Percentiles rank a stretch among this genome's conserved stretches.
Evolutionary conservation across 2,329 filamentous ascomycete species (phyloP).

Genomic region (Hymenoscyphus linearis): DNA sequence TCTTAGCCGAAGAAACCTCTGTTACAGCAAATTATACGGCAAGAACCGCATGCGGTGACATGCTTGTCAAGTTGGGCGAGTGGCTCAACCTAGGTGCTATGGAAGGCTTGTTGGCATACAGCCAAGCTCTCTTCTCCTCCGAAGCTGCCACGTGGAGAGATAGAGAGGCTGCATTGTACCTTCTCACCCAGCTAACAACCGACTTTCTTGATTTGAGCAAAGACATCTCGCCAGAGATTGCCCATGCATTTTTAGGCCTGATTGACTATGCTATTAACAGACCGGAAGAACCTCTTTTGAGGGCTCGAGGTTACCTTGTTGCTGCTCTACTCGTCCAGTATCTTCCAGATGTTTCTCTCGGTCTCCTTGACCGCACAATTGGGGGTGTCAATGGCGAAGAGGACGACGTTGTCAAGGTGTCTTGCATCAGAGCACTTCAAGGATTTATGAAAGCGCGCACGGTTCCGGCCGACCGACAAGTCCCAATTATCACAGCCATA

Average conservation of each 20-base stretch:
- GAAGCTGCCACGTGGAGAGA: slow-evolving; percentile 49
- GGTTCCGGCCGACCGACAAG: slow-evolving; percentile 52
- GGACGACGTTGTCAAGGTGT: slow-evolving; percentile 85
- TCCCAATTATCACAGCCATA: slow-evolving; percentile 53
- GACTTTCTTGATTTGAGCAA: slow-evolving; percentile 78
- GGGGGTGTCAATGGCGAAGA: slow-evolving; percentile 69
- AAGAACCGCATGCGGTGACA: slow-evolving; percentile 83
- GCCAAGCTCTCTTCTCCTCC: slow-evolving; percentile 64
- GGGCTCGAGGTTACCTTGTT: slow-evolving; percentile 81
- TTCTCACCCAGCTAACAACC: slow-evolving; percentile 77
- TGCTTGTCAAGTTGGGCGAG: slow-evolving; percentile 88
- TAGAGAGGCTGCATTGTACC: slow-evolving; percentile 77
- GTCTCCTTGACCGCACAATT: slow-evolving; percentile 67
- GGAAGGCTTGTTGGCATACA: slow-evolving; percentile 73
- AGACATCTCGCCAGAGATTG: slow-evolving; percentile 61
- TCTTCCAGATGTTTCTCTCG: slow-evolving; percentile 52
- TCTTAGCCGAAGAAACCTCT: slow-evolving; percentile 89
- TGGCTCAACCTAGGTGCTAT: slow-evolving; percentile 75
- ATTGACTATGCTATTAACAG: slow-evolving; percentile 71
- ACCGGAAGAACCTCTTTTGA: slow-evolving; percentile 67
- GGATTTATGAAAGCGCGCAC: slow-evolving; percentile 49
- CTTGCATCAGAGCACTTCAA: slow-evolving; percentile 83
- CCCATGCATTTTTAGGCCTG: slow-evolving; percentile 71
- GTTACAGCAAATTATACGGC: slow-evolving; percentile 96
- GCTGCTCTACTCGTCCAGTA: slow-evolving; percentile 74